These are phyloP conservation scores for Eudorina sp. DNA, from an alignment of 139 green algal species.

Conservation along the genomic window DNA sequence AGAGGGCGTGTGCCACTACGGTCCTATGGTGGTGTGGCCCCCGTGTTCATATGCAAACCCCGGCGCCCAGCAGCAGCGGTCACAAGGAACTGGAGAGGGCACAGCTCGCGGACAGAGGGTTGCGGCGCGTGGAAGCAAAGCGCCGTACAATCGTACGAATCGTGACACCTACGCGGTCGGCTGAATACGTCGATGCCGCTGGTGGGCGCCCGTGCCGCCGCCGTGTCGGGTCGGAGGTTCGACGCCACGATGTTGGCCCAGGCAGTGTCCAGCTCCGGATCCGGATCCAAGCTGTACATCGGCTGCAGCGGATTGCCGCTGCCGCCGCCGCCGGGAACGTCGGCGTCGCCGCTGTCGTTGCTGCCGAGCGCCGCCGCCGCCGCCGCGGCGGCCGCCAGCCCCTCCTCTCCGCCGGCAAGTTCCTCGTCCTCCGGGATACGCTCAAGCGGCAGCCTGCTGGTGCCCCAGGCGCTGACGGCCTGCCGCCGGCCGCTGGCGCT, in stretches of 20 bases:
- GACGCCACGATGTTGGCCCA: slow-evolving; percentile 19
- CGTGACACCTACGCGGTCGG: slow-evolving; percentile 26
- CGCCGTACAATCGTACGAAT: too few species aligned
- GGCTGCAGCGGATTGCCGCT: neutral
- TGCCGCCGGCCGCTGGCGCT: neutral
- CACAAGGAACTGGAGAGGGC: too few species aligned
- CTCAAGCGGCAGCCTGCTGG: neutral
- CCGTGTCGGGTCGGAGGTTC: slow-evolving; percentile 40
- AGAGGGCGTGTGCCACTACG: too few species aligned
- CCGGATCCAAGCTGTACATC: slow-evolving; percentile 10
- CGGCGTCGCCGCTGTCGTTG: too few species aligned
- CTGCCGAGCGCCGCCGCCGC: neutral
- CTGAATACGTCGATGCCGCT: slow-evolving; percentile 40
- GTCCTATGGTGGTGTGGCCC: too few species aligned
- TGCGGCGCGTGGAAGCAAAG: too few species aligned
- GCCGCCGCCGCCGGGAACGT: neutral
- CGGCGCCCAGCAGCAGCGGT: too few species aligned
- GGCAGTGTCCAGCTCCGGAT: slow-evolving; percentile 31
- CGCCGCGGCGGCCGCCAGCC: neutral
- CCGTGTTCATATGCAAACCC: too few species aligned
- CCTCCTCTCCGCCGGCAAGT: neutral
- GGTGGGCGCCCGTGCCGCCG: neutral
- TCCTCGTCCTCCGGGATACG: slow-evolving; percentile 34
- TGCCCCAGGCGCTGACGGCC: neutral
- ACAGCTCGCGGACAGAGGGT: too few species aligned